Evolutionary conservation across 805 yeast species (phyloP).

Genomic region (Saccharomyces jurei): DNA sequence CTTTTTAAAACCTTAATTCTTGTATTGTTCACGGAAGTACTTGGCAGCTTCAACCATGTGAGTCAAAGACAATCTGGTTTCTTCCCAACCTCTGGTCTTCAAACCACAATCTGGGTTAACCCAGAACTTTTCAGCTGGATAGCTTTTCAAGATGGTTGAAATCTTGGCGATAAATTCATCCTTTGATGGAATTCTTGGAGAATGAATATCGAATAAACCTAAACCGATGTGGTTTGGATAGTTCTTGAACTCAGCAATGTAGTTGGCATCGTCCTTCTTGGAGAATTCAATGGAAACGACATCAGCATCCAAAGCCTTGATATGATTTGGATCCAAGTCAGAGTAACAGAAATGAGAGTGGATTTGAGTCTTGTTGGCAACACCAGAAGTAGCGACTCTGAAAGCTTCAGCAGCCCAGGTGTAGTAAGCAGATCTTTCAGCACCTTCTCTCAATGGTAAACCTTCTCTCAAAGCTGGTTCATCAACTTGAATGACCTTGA

Average conservation of each 20-base stretch:
- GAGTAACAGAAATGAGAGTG: constrained; percentile 99
- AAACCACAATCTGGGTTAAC: constrained; percentile 99
- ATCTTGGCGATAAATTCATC: constrained; percentile 93
- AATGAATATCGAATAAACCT: constrained; percentile 98
- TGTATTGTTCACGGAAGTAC: constrained; percentile 68
- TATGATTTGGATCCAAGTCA: constrained; percentile 98
- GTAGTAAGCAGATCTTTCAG: constrained; percentile 92
- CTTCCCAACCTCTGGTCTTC: constrained; percentile 99
- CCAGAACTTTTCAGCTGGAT: constrained; percentile 98
- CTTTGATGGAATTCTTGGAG: constrained; percentile 98
- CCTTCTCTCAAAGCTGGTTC: constrained; percentile 99
- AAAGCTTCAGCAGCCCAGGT: constrained; percentile 99
- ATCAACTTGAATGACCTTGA: constrained; percentile 95
- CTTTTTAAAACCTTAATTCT: constrained; percentile 14
- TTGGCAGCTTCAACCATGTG: constrained; percentile 99
- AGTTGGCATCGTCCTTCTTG: constrained; percentile 98
- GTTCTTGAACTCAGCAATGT: constrained; percentile 93
- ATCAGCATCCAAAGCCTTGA: constrained; percentile 98
- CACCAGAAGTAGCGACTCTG: constrained; percentile 99
- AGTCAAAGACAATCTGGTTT: constrained; percentile 88
- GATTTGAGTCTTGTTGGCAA: constrained; percentile 87
- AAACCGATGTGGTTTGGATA: constrained; percentile 99
- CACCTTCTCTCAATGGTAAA: constrained; percentile 97
- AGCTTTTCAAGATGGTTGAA: constrained; percentile 87
- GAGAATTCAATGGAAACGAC: constrained; percentile 99